Evolutionary conservation across 1,284 basidiomycete genomes (phyloP).

Genomic region (Athelia psychrophila): DNA sequence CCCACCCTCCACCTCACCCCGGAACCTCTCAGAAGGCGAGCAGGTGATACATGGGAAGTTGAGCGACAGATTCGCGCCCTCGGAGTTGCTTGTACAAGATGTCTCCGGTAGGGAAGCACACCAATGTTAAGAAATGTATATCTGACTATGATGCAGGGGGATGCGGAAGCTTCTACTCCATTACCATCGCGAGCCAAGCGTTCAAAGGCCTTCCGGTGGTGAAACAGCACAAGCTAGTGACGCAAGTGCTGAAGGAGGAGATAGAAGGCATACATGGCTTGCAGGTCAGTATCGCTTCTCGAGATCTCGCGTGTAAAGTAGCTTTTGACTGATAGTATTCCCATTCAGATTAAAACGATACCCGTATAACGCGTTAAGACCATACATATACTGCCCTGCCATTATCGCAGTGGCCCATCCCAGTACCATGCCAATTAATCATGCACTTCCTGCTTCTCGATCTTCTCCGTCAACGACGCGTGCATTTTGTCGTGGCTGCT

Average conservation of each 20-base stretch:
- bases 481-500: too few relatives aligned
- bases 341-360: slow-evolving; percentile 38
- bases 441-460: too few relatives aligned
- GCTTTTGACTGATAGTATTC: background rate
- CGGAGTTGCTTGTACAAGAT: slow-evolving; percentile 81
- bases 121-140: background rate
- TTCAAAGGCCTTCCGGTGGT: slow-evolving; percentile 89
- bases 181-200: slow-evolving; percentile 78
- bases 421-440: too few relatives aligned
- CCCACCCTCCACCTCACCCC: background rate
- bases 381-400: too few relatives aligned
- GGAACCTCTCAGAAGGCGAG: slow-evolving; percentile 58
- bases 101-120: slow-evolving; percentile 67
- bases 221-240: slow-evolving; percentile 95
- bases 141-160: slow-evolving; percentile 58
- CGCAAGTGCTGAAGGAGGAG: slow-evolving; percentile 84
- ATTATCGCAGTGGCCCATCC: too few relatives aligned
- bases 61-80: slow-evolving; percentile 69
- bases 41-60: slow-evolving; percentile 72
- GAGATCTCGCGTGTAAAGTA: background rate
- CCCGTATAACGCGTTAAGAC: slow-evolving; percentile 16
- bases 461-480: too few relatives aligned
- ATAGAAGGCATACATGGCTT: slow-evolving; percentile 93
- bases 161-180: slow-evolving; percentile 95
- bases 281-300: slow-evolving; percentile 64